Percentiles rank a stretch among this genome's conserved stretches.
phyloP scores from a whole-genome alignment of 176 grass and related monocot genomes.

The Oryza australiensis region DNA sequence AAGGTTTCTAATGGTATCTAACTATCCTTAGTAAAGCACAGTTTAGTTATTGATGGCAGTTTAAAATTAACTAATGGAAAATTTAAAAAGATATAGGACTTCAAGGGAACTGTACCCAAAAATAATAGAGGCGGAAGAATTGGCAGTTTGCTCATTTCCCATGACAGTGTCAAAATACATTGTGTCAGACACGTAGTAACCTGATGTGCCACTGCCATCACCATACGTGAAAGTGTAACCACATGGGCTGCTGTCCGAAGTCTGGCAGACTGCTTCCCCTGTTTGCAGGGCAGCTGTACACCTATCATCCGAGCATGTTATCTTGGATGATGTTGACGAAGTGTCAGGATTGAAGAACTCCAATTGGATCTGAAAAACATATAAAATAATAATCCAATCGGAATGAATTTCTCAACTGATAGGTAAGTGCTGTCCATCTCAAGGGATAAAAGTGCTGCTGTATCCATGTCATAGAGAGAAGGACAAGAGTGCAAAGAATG shows the following conservation, averaged over 20 bases:
- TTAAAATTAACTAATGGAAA: conserved; percentile 14
- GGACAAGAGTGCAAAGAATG: background rate
- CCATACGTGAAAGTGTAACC: conserved; percentile 93
- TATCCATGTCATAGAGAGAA: conserved; percentile 4
- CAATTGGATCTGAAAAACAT: conserved; percentile 70
- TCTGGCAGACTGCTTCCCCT: conserved; percentile 77
- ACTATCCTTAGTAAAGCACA: background rate
- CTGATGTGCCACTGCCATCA: conserved; percentile 91
- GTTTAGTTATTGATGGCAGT: background rate
- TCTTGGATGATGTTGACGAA: conserved; percentile 66
- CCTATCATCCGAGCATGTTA: conserved; percentile 73
- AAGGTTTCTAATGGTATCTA: conserved; percentile 6
- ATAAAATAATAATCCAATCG: conserved; percentile 19
- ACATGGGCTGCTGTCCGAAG: conserved; percentile 47
- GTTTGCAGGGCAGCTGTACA: conserved; percentile 74
- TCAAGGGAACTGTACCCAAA: conserved; percentile 70
- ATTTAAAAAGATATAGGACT: conserved; percentile 12
- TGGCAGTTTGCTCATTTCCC: conserved; percentile 67
- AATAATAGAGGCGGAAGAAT: conserved; percentile 87
- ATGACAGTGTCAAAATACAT: conserved; percentile 71
- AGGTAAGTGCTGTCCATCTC: background rate
- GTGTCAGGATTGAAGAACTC: conserved; percentile 71
- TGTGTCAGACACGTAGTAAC: conserved; percentile 86
- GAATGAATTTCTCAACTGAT: conserved; percentile 2
- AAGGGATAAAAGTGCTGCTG: background rate